Evolutionary conservation across 371 early-diverging fungal genomes (phyloP), one percentile per base, ranked within the genome.

Genomic region (Rhizopus stolonifer): DNA sequence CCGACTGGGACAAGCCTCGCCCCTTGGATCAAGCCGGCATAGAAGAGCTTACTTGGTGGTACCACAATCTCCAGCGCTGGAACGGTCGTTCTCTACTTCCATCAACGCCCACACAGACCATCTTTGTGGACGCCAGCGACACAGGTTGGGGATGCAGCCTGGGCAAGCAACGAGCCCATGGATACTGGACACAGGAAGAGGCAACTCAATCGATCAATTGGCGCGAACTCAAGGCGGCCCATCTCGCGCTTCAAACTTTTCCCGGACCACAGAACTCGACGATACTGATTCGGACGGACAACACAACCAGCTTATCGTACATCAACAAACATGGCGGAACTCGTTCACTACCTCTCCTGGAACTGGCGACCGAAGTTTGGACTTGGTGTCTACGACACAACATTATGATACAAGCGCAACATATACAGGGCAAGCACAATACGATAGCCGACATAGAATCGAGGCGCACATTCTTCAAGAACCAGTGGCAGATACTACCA

Each of bases 281-380:
- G 0, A 38, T 63, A 2, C 32, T 71, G 14, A 64, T 65, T 8
- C 49, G 49, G 4, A 61, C 64, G 10, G 65, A 67, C 65, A 71
- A 71, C 36, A 59, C 42, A 0, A 71, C 61, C 8, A 46, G 55
- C 2, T 46, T 56, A 14, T n/a, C 60, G 0, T 64, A 66, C 23
- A 60, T 59, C 34, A 70, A 70, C 56, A 57, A 58, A 15, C 61
- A 63, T 42, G 65, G 63, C 23, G 59, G 61, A 3, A 65, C 61
- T 9, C 52, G 59, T 2, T 65, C 70, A 2, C 26, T 58, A 0
- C 43, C 44, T 0, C 43, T 69, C 22, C 34, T 57, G 22, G 32
- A 34, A 17, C 21, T 69, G 17, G 65, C 65, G 3, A 62, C 64
- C 0, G 2, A 21, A 18, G 39, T 69, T 0, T 65, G 56, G 63